Evolutionary conservation across 1,284 basidiomycete genomes (phyloP), one percentile per base, ranked within the genome.

Genomic region (Cryptococcus sp.): DNA sequence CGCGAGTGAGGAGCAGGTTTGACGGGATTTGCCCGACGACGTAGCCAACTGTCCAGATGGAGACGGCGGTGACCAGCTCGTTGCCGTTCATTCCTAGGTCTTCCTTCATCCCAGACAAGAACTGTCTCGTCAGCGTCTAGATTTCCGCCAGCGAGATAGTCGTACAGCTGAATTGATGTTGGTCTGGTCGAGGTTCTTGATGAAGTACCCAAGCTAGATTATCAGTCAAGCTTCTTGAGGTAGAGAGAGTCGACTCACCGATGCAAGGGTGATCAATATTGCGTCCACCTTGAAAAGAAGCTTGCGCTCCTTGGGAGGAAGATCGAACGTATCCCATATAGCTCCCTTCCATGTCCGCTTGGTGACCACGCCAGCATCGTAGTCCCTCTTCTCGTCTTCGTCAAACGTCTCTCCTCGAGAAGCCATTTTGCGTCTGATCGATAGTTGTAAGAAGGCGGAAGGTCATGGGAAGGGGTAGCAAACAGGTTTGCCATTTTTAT

Each of bases 91-190:
- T 83, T 51, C 77, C 60, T 28, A 88, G 76, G 37, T 86, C 85
- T 68, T 88, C 84, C 57, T 79, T 82, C 86, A 90, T 87, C 4
- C 86, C 87, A 3, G 84, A 86, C 16, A 89, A 56, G 71, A 48
- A 47, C 69, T 62, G 26, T 19, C 28, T n/a, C 22, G 34, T 26
- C 45, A 23, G 21, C 5, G 36, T 53, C 24, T 55, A 51, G 4
- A 65, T 11, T 39, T 7, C 9, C 7, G 19, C 9, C 38, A 39
- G 5, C 7, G 22, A 21, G 57, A 32, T 85, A 25, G n/a, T 51
- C 51, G 43, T 32, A 63, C 56, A 26, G 68, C 66, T 25, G 60
- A 62, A 36, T 56, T 66, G 24, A 66, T 45, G 44, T 68, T 68
- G 10, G 49, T 56, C 34, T 68, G 62, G 52, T 66, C 57, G 5